Evolutionary conservation across 2,329 filamentous ascomycete genomes (phyloP).

Genomic region (Apiospora malaysiana): DNA sequence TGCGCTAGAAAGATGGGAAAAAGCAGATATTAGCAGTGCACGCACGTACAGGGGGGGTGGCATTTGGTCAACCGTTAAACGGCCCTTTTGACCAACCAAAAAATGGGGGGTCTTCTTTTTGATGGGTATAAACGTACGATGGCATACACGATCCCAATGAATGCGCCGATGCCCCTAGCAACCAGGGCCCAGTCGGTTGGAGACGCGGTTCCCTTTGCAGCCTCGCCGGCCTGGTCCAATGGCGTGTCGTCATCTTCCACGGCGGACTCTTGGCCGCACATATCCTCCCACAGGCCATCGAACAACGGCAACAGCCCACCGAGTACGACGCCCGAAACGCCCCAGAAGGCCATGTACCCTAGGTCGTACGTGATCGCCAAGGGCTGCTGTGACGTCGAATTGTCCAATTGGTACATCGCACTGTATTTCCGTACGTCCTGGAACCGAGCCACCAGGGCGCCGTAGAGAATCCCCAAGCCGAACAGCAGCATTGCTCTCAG

Average conservation of each 20-base stretch:
- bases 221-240: slow-evolving; percentile 36
- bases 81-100: slow-evolving; percentile 17
- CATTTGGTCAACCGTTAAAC: slow-evolving; percentile 9
- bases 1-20: slow-evolving; percentile 62
- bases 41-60: slow-evolving; percentile 20
- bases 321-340: slow-evolving; percentile 75
- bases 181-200: slow-evolving; percentile 74
- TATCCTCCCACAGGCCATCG: slow-evolving; percentile 74
- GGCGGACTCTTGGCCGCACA: slow-evolving; percentile 44
- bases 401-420: slow-evolving; percentile 63
- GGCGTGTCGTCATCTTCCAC: slow-evolving; percentile 30
- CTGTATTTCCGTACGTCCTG: slow-evolving; percentile 69
- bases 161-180: slow-evolving; percentile 63
- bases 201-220: background rate
- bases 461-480: slow-evolving; percentile 81
- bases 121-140: slow-evolving; percentile 68
- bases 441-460: slow-evolving; percentile 78
- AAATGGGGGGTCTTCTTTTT: slow-evolving; percentile 1
- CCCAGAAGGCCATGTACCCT: slow-evolving; percentile 82
- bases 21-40: slow-evolving; percentile 19
- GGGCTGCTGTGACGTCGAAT: slow-evolving; percentile 43
- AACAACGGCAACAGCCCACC: slow-evolving; percentile 85
- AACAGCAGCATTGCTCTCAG: slow-evolving; percentile 73
- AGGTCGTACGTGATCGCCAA: slow-evolving; percentile 50
- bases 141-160: slow-evolving; percentile 66